Percentiles rank a stretch among this genome's conserved stretches.
These are phyloP conservation scores for Lotus japonicus DNA, from an alignment of 306 rosid species.

Conservation along the genomic window DNA sequence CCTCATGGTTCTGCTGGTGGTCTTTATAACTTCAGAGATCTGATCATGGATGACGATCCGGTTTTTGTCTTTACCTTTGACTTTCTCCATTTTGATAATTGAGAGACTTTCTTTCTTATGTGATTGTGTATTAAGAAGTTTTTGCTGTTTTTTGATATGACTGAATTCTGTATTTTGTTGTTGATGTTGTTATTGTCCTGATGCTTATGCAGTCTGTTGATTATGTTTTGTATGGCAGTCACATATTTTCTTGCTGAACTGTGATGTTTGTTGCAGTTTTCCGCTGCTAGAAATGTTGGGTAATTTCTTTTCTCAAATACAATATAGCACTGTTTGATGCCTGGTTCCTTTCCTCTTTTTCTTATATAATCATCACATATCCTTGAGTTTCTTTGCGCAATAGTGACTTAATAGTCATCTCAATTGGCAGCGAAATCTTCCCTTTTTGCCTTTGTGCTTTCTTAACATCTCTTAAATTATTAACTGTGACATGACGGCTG, in stretches of 20 bases:
- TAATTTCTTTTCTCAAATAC: slow-evolving; percentile 30
- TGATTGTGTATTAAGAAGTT: neutral
- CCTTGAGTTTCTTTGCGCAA: slow-evolving; percentile 2
- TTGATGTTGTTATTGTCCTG: neutral
- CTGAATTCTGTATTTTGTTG: no score
- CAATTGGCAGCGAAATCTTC: no score
- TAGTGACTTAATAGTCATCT: no score
- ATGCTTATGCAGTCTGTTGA: neutral
- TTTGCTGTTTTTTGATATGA: neutral
- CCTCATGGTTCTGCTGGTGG: slow-evolving; percentile 99
- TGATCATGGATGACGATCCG: slow-evolving; percentile 89
- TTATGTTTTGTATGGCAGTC: slow-evolving; percentile 50
- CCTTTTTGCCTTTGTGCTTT: neutral
- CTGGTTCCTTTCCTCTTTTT: neutral
- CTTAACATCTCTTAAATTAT: slow-evolving; percentile 7
- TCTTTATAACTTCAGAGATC: slow-evolving; percentile 75
- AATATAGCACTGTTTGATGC: neutral
- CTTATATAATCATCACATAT: neutral
- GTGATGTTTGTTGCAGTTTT: slow-evolving; percentile 94
- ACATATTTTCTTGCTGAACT: slow-evolving; percentile 82
- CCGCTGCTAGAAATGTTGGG: slow-evolving; percentile 92
- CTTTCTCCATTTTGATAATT: neutral
- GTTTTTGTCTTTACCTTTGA: slow-evolving; percentile 36
- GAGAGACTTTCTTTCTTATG: neutral
- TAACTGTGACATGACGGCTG: slow-evolving; percentile 7